These are phyloP conservation scores for Inga leiocalycina DNA, from an alignment of 306 rosid genomes.

Conservation along the genomic window DNA sequence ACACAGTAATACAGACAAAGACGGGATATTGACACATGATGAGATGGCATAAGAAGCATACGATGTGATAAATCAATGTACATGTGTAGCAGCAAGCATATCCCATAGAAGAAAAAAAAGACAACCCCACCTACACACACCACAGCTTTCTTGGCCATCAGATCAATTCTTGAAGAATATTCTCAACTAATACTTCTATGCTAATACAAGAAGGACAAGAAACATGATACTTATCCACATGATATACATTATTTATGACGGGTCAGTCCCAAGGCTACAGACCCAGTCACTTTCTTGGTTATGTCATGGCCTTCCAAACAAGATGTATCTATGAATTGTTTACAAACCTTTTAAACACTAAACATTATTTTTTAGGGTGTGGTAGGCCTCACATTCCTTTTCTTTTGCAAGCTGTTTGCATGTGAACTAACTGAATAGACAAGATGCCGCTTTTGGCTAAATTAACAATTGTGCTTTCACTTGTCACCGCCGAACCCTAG, in stretches of 20 bases:
- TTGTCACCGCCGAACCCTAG: not conserved
- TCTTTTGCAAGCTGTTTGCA: not conserved
- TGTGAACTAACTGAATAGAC: not conserved
- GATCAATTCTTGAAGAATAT: not conserved
- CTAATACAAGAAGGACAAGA: not conserved
- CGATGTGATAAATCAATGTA: conserved; percentile 19
- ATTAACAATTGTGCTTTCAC: not conserved
- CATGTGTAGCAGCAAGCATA: too few species aligned
- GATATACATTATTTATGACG: not conserved
- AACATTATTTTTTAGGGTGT: not conserved
- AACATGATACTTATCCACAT: not conserved
- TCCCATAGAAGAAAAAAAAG: too few species aligned
- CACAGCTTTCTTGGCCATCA: too few species aligned
- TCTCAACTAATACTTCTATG: not conserved
- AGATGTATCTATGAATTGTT: not conserved
- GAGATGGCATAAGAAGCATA: not conserved
- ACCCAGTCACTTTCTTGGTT: not conserved
- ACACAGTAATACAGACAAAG: not conserved
- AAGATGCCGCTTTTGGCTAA: not conserved
- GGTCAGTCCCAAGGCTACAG: not conserved
- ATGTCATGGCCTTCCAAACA: not conserved
- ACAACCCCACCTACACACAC: too few species aligned
- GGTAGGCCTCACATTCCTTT: not conserved
- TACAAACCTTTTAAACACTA: not conserved
- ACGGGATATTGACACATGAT: not conserved